Evolutionary conservation across 768 basidiomycete species (phyloP), one percentile per base, ranked within the genome.

Genomic region (Termitomyces titanicus): DNA sequence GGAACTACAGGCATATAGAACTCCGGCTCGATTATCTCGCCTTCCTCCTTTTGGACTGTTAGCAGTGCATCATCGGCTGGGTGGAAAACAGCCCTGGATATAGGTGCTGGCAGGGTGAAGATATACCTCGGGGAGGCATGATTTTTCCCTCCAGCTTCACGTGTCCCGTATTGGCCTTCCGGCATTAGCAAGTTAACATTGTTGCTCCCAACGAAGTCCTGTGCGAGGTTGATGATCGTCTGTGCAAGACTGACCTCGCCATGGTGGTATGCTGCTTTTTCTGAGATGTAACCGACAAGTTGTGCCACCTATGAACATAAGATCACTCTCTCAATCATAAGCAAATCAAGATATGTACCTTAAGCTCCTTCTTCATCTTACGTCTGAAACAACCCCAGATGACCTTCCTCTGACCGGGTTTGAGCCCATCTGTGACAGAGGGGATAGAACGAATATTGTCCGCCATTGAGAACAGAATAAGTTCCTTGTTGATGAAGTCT

Each of bases 381-480:
- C 92, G 85, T 73, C 92, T 97, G 80, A 98, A 98, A 70, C 91
- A 94, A 62, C 79, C 93, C 85, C 94, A 98, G 31, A 98, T 82
- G 42, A 99, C 92, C 69, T 99, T 99, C 37, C 97, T 80, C 66
- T 99, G 97, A 68, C 94, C 95, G 38, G 97, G 96, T 71, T 99
- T 99, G 54, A 99, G 76, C 43, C 97, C 97, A 67, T 98, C 97
- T 12, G 86, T 85, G 15, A 92, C 81, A 0, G 89, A 97, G 2
- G 97, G 97, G 61, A 99, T 98, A 4, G 97, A 99, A 53, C 97
- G 94, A 60, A 97, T 83, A 65, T 98, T 98, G 67, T 99, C 97
- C 4, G 97, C 97, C 93, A 98, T 98, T 1, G 97, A 99, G 80
- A 98, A 99, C 25, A 98, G 79, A 56, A 99, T 98, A 44, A 99